Evolutionary conservation across 768 basidiomycete genomes (phyloP), one percentile per base, ranked within the genome.

Genomic region (Dictyophora rubrovolvata): DNA sequence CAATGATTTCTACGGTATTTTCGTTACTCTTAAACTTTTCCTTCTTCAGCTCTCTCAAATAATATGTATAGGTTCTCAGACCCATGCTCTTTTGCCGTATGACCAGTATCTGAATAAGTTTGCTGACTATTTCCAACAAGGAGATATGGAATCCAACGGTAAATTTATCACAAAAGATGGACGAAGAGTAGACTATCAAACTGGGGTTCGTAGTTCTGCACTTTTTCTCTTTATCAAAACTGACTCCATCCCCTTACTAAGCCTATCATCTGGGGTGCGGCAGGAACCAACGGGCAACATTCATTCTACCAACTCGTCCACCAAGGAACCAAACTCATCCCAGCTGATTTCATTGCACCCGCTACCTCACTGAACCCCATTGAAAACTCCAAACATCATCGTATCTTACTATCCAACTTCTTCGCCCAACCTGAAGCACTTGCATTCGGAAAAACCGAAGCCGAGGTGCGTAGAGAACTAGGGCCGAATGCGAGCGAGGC

Each of bases 91-190:
- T 47, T 79, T 99, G 48, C 96, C 96, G 0, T 99, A 99, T 69
- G 96, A 99, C 73, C 96, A 99, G 71, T 99, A 99, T 74, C 77
- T 99, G 63, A 91, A 97, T 81, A 96, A 95, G 72, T 99, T 99
- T 66, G 95, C 96, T 37, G 96, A 99, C 73, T 98, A 98, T 78
- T 99, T 99, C 89, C 96, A 97, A 72, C 96, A 98, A 80, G 95
- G 94, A 50, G 96, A 99, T 72, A 99, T 99, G 96, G 96, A 99
- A 74, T 96, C 93, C 21, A 97, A 99, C 71, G 96, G 96, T 59
- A 99, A 98, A 77, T 89, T 83, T 57, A 81, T 97, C 62, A 98
- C 96, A 64, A 99, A 98, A 75, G 79, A 83, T 60, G 96, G 96
- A 7, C 79, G 89, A 63, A 87, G 89, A 54, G 95, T 99, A 11